Evolutionary conservation across 2,329 filamentous ascomycete species (phyloP), one percentile per base, ranked within the genome.

Genomic region (Fusarium veterinarium): DNA sequence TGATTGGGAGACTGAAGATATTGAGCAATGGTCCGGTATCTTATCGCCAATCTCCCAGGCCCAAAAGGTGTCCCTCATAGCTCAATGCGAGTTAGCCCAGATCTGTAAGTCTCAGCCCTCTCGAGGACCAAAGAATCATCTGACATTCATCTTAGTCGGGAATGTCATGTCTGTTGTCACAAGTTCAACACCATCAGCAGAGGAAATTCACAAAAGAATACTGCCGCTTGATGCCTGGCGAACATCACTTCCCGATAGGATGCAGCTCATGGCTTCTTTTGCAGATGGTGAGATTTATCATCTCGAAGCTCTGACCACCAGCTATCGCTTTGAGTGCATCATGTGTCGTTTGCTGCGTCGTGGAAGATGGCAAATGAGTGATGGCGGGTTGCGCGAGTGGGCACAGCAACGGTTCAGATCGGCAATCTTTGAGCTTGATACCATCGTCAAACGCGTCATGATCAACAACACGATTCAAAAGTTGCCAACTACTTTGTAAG

Each of bases 261-360:
- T 69, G 35, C 52, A 41, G 0, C 11, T 19, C 5, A 5, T 8
- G 5, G 13, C 17, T 0, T 14, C 40, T 3, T 33, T 10, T 4
- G 5, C 7, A 3, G 31, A 63, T 0, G 19, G 45, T 6, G 66
- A 69, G 5, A 38, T 64, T 2, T 69, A 57, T 1, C 14, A 41
- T 6, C 28, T 44, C 6, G 58, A 74, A 3, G 58, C 45, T 13
- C 48, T 69, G 4, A 64, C 60, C 0, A 74, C n/a, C 0, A 74
- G 72, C 17, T 74, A 74, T 17, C 56, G 72, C 3, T 70, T 74
- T 28, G 71, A 74, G 14, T 64, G 60, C 5, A 64, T 74, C 9
- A 61, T 74, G 48, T 71, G 64, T 20, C 72, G 72, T 8, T 42
- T 72, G 6, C 13, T 74, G 1, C 55, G 44, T 4, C 68, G 71